Base-by-base conservation (phyloP, 2,329 filamentous ascomycete species). In the Grosmannia huntii region DNA sequence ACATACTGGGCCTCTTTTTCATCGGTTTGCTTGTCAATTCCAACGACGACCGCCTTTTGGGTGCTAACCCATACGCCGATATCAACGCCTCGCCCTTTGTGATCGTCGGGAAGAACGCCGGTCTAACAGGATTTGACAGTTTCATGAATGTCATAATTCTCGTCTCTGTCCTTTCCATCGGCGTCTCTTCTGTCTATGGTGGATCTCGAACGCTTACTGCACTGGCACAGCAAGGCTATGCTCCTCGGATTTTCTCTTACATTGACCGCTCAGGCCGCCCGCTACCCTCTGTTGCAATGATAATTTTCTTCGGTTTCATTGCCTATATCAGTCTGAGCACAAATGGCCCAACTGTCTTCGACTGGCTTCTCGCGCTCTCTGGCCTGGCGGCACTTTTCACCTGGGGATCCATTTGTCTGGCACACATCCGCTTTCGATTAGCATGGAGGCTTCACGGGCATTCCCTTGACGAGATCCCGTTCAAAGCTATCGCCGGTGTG, bases 371-470 rank as follows among this genome's bases (percentile, higher is more conserved):
- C 28, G 80, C 84, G 10, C 72, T 88, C 19, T 85, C 83, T 0
- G 84, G 82, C 56, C 73, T 88, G 5, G 79, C 80, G 12, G 79
- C 82, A 14, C 75, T 88, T 50, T 86, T 86, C 68, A 83, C 83
- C 12, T 89, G 84, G 84, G 83, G 78, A 21, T 85, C 81, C 46
- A 86, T 87, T 64, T 86, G 83, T 65, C 70, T 85, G 3, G 76
- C 82, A 2, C 85, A 88, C 65, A 86, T 88, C 66, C 82, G 85
- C 23, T 86, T 87, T 76, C 82, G 85, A 41, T 65, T 69, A 2
- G 85, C 83, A 0, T 88, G 84, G 85, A 73, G 71, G 28, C 69
- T 75, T 31, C 76, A 84, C 48, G 81, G 83, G n/a, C 82, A 83
- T 67, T 79, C 76, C 2, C 68, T 85, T 1, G 79, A 84, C 49